Evolutionary conservation across 371 early-diverging fungal genomes (phyloP), one percentile per base, ranked within the genome.

Genomic region (Parasitella parasitica): DNA sequence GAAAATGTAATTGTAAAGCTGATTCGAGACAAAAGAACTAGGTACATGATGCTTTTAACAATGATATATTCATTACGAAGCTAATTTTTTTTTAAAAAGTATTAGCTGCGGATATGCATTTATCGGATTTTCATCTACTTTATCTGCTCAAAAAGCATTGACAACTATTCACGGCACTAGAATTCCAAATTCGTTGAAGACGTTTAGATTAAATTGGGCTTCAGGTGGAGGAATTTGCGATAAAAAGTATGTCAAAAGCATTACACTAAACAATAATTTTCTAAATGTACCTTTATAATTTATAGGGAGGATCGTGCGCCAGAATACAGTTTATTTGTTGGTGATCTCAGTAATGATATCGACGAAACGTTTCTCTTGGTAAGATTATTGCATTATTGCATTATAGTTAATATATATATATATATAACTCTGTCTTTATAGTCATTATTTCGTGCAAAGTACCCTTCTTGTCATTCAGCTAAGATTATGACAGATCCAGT

Each of bases 131-230:
- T 53, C 80, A 0, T 80, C 81, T 18, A 72, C 70, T 24, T 80
- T 83, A 9, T 81, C 83, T 4, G 94, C 94, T 15, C 76, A 78
- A 56, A 86, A 85, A 54, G 82, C 87, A 8, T 75, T 95, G 27
- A 69, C 70, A 9, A 81, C 81, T 6, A 70, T 91, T 59, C 92
- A 95, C 72, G 94, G 94, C n/a, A 76, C 86, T 16, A 60, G 80
- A 51, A 93, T 97, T 57, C 95, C 95, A 13, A 86, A 86, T 57
- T 87, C 93, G 13, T 80, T 84, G 66, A 83, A 86, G 35, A 64
- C 81, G n/a, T 95, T 95, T 81, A 87, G 89, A 49, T 85, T 97
- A 38, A 97, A 97, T 77, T 94, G 95, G 95, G 94, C 96, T 16
- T 81, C 89, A 6, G 94, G 94, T 34, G 90, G 88, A 39, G 87